phyloP scores from a whole-genome alignment of 345 rosid genomes.

The Populus nigra region DNA sequence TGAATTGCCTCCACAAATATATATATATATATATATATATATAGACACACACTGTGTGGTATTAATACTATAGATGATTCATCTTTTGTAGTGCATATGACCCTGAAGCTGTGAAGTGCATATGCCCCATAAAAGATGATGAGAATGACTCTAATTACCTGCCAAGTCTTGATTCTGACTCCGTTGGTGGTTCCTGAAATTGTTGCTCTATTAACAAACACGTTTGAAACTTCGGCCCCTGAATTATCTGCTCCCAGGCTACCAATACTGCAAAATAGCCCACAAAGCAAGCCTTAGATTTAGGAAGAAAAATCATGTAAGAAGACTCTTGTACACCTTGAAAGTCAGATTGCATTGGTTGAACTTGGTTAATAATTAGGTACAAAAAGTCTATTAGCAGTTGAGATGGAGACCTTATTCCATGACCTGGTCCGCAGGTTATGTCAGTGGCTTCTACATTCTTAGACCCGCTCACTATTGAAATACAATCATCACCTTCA shows the following conservation, averaged over 20 bases:
- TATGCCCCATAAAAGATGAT: not conserved
- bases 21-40: too few relatives aligned
- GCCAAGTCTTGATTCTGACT: slow-evolving; percentile 94
- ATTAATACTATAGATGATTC: too few relatives aligned
- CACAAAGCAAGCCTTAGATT: not conserved
- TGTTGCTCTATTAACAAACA: slow-evolving; percentile 55
- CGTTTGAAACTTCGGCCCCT: slow-evolving; percentile 69
- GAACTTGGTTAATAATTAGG: slow-evolving; percentile 4
- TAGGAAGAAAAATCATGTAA: not conserved
- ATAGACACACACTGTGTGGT: too few relatives aligned
- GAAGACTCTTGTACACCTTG: too few relatives aligned
- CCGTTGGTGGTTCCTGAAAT: slow-evolving; percentile 75
- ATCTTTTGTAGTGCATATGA: too few relatives aligned
- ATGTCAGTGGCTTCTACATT: slow-evolving; percentile 72
- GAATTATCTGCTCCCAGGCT: slow-evolving; percentile 70
- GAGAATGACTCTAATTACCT: slow-evolving; percentile 39
- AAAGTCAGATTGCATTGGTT: not conserved
- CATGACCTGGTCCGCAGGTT: slow-evolving; percentile 94
- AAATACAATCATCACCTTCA: slow-evolving; percentile 92
- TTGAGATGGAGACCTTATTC: slow-evolving; percentile 59
- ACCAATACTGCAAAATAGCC: slow-evolving; percentile 54
- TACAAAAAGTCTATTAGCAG: not conserved
- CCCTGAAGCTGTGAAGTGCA: not conserved
- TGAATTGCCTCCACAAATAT: too few relatives aligned
- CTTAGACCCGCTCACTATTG: slow-evolving; percentile 80